A percentile compares a stretch with the other conserved stretches of the same genome.
Evolutionary conservation across 306 rosid species (phyloP).

Genomic region (Psophocarpus tetragonolobus): DNA sequence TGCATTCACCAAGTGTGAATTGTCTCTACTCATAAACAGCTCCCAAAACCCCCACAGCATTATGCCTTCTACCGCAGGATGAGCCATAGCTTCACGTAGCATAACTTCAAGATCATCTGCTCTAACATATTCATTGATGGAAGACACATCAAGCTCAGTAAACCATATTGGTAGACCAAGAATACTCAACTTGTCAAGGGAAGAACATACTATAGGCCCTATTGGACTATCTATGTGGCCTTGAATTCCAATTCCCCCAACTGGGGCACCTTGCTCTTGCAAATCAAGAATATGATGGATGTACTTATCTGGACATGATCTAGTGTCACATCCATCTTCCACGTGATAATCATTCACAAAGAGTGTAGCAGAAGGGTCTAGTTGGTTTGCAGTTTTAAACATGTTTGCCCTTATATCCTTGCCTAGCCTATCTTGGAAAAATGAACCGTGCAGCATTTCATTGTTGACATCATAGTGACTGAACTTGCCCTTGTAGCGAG

Average conservation of each 20-base stretch:
- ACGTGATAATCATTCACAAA: constrained; percentile 90
- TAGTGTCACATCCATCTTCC: constrained; percentile 82
- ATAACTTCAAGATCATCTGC: constrained; percentile 94
- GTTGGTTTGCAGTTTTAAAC: constrained; percentile 78
- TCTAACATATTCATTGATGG: constrained; percentile 70
- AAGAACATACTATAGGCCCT: constrained; percentile 73
- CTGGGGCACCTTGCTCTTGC: constrained; percentile 81
- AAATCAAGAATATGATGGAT: constrained; percentile 71
- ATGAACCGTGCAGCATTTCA: constrained; percentile 93
- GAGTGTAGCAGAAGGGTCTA: constrained; percentile 73
- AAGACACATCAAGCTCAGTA: constrained; percentile 85
- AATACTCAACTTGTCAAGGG: constrained; percentile 75
- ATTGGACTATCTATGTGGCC: constrained; percentile 88
- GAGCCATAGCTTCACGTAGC: constrained; percentile 76
- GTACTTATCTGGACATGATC: constrained; percentile 79
- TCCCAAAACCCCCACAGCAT: constrained; percentile 98
- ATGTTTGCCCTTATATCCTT: constrained; percentile 77
- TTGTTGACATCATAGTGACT: constrained; percentile 90
- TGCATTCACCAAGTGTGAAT: constrained; percentile 78
- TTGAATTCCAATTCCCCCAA: constrained; percentile 91
- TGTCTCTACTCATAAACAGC: constrained; percentile 78
- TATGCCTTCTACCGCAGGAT: constrained; percentile 82
- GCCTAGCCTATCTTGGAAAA: constrained; percentile 74
- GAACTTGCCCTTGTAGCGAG: constrained; percentile 84
- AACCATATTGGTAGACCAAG: constrained; percentile 94